Percentiles rank a stretch among this genome's conserved stretches.
Conservation (phyloP, 2,329 filamentous ascomycete species). For the Clarireedia hainanense region DNA sequence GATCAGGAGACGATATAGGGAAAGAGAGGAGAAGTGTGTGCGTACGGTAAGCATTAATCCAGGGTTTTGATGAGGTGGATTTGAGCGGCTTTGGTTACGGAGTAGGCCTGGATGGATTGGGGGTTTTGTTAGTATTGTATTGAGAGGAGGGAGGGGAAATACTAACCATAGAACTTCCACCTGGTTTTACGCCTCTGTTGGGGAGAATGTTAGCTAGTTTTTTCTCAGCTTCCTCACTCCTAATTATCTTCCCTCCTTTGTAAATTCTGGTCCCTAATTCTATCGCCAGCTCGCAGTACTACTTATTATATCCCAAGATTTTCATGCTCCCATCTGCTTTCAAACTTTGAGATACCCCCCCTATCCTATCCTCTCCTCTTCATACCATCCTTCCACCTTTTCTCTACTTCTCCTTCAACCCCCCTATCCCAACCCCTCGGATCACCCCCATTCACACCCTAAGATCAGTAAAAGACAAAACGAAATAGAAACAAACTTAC, state of each 20-base stretch:
- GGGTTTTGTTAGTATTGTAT: not conserved
- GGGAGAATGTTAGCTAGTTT: not conserved
- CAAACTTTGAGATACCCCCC: no score
- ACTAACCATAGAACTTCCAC: conserved; percentile 50
- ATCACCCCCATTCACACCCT: not conserved
- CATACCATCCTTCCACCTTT: no score
- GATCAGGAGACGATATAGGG: accelerated
- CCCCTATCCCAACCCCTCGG: not conserved
- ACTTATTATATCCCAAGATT: no score
- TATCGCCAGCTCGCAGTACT: no score
- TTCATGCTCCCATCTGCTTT: no score
- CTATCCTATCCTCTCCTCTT: no score
- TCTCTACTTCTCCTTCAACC: not conserved
- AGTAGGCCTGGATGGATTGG: conserved; percentile 55
- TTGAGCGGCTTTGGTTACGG: conserved; percentile 69
- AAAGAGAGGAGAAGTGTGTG: not conserved
- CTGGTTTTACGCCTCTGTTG: conserved; percentile 40
- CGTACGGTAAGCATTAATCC: conserved; percentile 3
- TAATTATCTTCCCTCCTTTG: no score
- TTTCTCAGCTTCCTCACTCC: not conserved
- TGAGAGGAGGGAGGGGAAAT: not conserved
- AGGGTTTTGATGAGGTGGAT: conserved; percentile 49
- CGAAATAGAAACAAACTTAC: conserved; percentile 30
- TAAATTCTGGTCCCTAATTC: no score
- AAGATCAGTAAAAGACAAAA: not conserved